Conservation (phyloP, 345 rosid genomes). For the Corchorus capsularis region DNA sequence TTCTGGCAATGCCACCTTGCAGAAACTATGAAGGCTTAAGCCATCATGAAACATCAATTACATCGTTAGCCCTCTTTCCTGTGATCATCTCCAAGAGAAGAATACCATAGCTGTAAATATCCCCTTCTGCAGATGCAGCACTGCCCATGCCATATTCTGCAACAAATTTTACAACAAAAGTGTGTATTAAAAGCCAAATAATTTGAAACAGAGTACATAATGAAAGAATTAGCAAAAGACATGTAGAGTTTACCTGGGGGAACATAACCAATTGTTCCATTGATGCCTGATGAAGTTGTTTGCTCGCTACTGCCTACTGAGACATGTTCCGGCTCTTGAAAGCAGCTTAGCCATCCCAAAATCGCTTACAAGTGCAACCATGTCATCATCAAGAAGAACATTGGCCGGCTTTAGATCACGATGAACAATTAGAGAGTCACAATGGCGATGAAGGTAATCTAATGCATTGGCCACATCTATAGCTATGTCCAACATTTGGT, state of each 20-base stretch:
- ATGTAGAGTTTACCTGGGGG: constrained; percentile 24
- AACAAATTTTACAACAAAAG: too few relatives aligned
- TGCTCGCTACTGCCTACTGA: not conserved
- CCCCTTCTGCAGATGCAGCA: constrained; percentile 13
- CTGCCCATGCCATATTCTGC: constrained; percentile 37
- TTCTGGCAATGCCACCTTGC: constrained; percentile 18
- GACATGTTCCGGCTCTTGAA: not conserved
- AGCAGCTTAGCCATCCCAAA: constrained; percentile 33
- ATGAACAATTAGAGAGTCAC: constrained; percentile 21
- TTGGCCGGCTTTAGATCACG: constrained; percentile 34
- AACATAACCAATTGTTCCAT: constrained; percentile 27
- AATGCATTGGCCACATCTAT: constrained; percentile 32
- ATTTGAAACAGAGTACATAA: too few relatives aligned
- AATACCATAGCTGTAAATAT: not conserved
- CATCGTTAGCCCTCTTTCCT: constrained; percentile 28
- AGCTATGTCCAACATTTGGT: constrained; percentile 19
- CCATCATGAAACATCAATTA: constrained; percentile 20
- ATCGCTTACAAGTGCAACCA: constrained; percentile 32
- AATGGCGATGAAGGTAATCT: constrained; percentile 31
- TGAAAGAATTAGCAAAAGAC: not conserved
- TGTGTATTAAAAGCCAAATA: too few relatives aligned
- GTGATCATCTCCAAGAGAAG: too few relatives aligned
- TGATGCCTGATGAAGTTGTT: constrained; percentile 11
- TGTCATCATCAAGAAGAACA: constrained; percentile 30
- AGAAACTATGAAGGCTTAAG: constrained; percentile 20